Conservation (phyloP, 2,329 filamentous ascomycete species). For the Fusarium sarcochroum region DNA sequence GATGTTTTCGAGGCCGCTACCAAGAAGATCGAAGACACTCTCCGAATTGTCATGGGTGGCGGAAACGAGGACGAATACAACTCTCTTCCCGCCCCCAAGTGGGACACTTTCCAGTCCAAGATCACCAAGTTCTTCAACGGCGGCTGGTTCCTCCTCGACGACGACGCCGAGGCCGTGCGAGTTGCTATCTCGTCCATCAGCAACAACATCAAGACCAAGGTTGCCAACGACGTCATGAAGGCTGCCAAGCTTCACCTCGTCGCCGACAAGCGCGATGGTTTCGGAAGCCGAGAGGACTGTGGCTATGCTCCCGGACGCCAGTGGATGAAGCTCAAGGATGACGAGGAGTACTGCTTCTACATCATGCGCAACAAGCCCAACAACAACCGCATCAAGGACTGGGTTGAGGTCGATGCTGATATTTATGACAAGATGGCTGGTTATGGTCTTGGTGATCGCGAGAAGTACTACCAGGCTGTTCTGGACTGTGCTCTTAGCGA, state of each 20-base stretch:
- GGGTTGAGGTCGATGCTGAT: slow-evolving; percentile 12
- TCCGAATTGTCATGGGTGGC: slow-evolving; percentile 19
- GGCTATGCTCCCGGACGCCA: slow-evolving; percentile 28
- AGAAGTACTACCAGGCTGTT: slow-evolving; percentile 27
- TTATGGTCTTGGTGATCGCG: slow-evolving; percentile 22
- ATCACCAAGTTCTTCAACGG: slow-evolving; percentile 34
- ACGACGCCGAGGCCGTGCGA: slow-evolving; percentile 8
- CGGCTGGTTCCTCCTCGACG: slow-evolving; percentile 27
- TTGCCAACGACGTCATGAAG: slow-evolving; percentile 41
- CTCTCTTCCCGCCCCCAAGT: slow-evolving; percentile 11
- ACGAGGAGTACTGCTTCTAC: slow-evolving; percentile 39
- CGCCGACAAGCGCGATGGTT: slow-evolving; percentile 26
- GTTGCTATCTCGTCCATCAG: slow-evolving; percentile 10
- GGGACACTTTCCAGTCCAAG: slow-evolving; percentile 11
- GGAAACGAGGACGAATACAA: slow-evolving; percentile 4
- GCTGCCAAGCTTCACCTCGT: slow-evolving; percentile 27
- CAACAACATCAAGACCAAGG: slow-evolving; percentile 32
- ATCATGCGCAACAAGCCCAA: slow-evolving; percentile 17
- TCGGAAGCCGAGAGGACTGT: slow-evolving; percentile 12
- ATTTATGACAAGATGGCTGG: slow-evolving; percentile 35
- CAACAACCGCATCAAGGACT: neutral
- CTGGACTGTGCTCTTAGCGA: slow-evolving; percentile 23
- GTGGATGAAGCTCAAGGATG: slow-evolving; percentile 27
- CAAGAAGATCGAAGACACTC: neutral
- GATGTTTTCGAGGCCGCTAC: neutral